These are phyloP conservation scores for Neoascochyta sp. DNA, from an alignment of 2,329 filamentous ascomycete genomes.

Conservation along the genomic window DNA sequence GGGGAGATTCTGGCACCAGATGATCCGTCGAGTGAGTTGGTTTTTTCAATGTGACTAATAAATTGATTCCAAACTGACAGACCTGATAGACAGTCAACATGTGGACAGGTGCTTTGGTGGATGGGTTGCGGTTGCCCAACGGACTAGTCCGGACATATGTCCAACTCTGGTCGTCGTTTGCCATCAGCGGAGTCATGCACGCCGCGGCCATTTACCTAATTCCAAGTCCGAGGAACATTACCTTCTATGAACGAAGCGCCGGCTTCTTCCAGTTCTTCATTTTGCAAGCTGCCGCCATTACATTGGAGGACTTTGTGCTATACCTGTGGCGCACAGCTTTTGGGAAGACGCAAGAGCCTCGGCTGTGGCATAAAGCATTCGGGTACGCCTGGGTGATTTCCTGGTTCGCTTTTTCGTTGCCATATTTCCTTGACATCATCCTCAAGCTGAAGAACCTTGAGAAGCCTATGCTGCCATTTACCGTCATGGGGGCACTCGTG, in stretches of 20 bases:
- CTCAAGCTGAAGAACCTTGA: too few relatives aligned
- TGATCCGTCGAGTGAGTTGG: conserved; percentile 5
- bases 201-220: conserved; percentile 3
- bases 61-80: background rate
- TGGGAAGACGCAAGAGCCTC: background rate
- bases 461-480: too few relatives aligned
- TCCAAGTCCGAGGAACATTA: conserved; percentile 7
- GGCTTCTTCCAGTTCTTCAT: conserved; percentile 12
- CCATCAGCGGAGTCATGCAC: conserved; percentile 10
- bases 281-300: conserved; percentile 11
- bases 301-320: conserved; percentile 10
- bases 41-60: background rate
- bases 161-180: conserved; percentile 6
- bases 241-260: conserved; percentile 1
- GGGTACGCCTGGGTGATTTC: background rate
- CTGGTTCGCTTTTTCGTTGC: background rate
- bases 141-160: conserved; percentile 6
- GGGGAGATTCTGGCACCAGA: conserved; percentile 14
- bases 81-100: conserved; percentile 1
- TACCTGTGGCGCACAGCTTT: conserved; percentile 1
- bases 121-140: conserved; percentile 3
- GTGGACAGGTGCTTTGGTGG: conserved; percentile 1
- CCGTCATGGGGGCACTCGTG: too few relatives aligned
- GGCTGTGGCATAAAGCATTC: background rate
- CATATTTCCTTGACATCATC: too few relatives aligned